These are phyloP conservation scores for Cercospora sp. DNA, from an alignment of 2,329 filamentous ascomycete genomes.

Conservation along the genomic window DNA sequence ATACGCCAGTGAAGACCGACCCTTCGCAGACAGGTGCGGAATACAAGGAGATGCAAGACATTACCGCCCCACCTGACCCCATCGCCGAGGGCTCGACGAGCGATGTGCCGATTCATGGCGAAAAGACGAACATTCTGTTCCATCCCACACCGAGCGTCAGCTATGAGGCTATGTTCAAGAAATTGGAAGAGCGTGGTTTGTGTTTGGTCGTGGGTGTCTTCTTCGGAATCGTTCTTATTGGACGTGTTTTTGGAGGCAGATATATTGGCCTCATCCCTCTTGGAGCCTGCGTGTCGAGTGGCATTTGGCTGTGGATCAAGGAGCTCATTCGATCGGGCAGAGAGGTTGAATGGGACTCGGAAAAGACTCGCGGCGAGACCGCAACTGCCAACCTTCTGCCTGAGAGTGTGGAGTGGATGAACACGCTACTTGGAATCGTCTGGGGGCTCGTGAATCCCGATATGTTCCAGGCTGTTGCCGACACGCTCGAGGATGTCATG, in stretches of 20 bases:
- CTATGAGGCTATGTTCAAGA: slow-evolving; percentile 82
- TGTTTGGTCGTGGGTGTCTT: slow-evolving; percentile 70
- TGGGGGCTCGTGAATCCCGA: slow-evolving; percentile 95
- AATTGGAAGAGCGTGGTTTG: slow-evolving; percentile 73
- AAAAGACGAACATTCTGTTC: slow-evolving; percentile 95
- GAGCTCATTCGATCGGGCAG: slow-evolving; percentile 79
- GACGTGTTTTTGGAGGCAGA: slow-evolving; percentile 75
- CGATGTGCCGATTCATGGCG: slow-evolving; percentile 91
- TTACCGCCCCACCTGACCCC: slow-evolving; percentile 87
- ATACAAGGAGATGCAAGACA: slow-evolving; percentile 81
- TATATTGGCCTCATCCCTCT: slow-evolving; percentile 76
- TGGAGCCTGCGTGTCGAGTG: slow-evolving; percentile 68
- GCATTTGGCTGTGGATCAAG: slow-evolving; percentile 86
- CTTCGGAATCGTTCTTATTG: slow-evolving; percentile 71
- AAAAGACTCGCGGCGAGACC: slow-evolving; percentile 79
- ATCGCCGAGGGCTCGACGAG: slow-evolving; percentile 78
- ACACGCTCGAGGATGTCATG: slow-evolving; percentile 94
- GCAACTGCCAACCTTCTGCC: slow-evolving; percentile 85
- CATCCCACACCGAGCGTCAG: slow-evolving; percentile 88
- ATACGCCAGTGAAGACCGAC: slow-evolving; percentile 70
- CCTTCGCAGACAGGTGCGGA: slow-evolving; percentile 71
- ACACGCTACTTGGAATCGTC: slow-evolving; percentile 76
- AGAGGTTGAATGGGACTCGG: slow-evolving; percentile 83
- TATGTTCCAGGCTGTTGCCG: slow-evolving; percentile 89
- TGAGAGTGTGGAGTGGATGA: slow-evolving; percentile 88